Evolutionary conservation across 2,329 filamentous ascomycete genomes (phyloP), one percentile per base, ranked within the genome.

Genomic region (Leptoxyphium fumago): DNA sequence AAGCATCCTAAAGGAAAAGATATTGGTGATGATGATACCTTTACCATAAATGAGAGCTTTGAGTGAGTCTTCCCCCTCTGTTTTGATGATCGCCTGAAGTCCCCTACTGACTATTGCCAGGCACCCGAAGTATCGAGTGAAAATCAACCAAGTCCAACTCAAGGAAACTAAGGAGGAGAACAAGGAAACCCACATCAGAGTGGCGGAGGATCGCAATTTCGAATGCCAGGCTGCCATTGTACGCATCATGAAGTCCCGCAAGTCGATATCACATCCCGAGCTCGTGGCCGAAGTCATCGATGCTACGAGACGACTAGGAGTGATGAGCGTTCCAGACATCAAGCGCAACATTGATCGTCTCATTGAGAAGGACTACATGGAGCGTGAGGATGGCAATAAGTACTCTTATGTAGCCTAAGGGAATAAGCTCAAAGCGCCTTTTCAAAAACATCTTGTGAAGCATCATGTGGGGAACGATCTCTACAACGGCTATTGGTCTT

Each of bases 101-200:
- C 32, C 3, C 5, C 9, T 9, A 36, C 32, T 36, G 9, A 36
- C 32, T 5, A 13, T 36, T 36, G 32, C 32, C 15, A 68, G 68
- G 2, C 82, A 95, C 58, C 74, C 80, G 15, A 94, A 91, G 63
- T 83, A 84, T 64, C 79, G 87, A 45, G 80, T 98, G 66, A 98
- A 98, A 70, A 95, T 98, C 70, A 98, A 96, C 66, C 89, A 95
- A 65, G 91, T 98, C 54, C 91, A 98, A 65, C 75, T 95, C 42
- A 93, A 91, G 65, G 91, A 98, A 66, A 96, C 91, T 1, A 84
- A 83, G 55, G 83, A 89, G 58, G 91, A 98, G 65, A 95, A 95
- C 66, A 84, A 87, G 64, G 85, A 83, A 55, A 96, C 88, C 1
- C 87, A 96, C 63, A 82, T 94, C 63, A 77, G 86, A 38, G 85